These are phyloP conservation scores for Solanum etuberosum DNA, from an alignment of 257 asterid genomes.

Conservation along the genomic window DNA sequence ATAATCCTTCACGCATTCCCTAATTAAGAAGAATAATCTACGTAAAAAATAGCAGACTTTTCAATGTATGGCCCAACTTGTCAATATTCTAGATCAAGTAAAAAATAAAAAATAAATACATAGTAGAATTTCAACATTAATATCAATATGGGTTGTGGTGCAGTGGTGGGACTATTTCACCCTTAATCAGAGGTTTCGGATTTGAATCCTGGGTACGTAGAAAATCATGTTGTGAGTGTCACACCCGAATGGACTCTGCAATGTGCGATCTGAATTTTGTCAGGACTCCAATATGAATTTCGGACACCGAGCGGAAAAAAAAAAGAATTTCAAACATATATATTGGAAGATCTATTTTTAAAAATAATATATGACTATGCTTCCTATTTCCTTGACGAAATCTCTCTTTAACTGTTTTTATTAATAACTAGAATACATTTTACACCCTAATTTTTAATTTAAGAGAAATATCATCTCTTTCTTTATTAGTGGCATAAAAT, in stretches of 20 bases:
- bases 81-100: not conserved
- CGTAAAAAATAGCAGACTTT: not conserved
- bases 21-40: not conserved
- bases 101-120: too few relatives aligned
- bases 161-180: not conserved
- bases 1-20: not conserved
- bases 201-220: too few relatives aligned
- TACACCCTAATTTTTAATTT: not conserved
- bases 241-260: too few relatives aligned
- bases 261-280: too few relatives aligned
- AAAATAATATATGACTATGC: not conserved
- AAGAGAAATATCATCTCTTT: not conserved
- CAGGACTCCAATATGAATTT: too few relatives aligned
- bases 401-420: not conserved
- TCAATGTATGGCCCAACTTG: not conserved
- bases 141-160: rapidly evolving
- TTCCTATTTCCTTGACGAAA: not conserved
- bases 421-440: not conserved
- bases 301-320: rapidly evolving
- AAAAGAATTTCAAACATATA: not conserved
- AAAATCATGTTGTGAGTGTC: not conserved
- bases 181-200: too few relatives aligned
- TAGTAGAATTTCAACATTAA: not conserved
- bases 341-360: not conserved
- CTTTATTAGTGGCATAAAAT: not conserved